Evolutionary conservation across 2,329 filamentous ascomycete species (phyloP).

Genomic region (Cladorrhinum sp.): DNA sequence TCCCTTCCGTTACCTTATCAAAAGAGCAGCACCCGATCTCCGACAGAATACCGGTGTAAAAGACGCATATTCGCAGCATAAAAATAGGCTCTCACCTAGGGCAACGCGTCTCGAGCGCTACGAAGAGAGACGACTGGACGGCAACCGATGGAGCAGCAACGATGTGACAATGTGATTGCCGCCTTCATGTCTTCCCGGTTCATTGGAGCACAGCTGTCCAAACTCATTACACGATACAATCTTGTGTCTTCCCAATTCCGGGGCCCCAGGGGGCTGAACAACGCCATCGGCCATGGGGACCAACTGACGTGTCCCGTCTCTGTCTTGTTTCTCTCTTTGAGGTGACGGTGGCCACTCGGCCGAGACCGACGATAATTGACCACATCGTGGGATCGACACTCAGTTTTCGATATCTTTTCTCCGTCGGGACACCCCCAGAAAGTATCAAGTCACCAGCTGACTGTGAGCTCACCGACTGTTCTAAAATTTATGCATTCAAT

Average conservation of each 20-base stretch:
- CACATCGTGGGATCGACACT: not conserved
- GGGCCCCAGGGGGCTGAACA: not conserved
- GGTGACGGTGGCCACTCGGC: not conserved
- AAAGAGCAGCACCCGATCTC: not conserved
- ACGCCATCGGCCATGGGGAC: not conserved
- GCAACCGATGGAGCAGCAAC: not conserved
- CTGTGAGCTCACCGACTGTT: conserved; percentile 4
- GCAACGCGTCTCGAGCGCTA: not conserved
- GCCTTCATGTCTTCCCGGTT: not conserved
- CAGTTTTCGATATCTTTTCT: not conserved
- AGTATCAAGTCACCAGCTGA: not conserved
- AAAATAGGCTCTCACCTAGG: not conserved
- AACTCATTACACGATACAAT: not conserved
- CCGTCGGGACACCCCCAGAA: not conserved
- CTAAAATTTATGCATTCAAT: conserved; percentile 4
- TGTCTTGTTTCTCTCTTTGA: not conserved
- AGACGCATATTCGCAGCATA: not conserved
- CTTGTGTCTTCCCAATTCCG: not conserved
- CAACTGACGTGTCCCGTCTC: not conserved
- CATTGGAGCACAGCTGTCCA: not conserved
- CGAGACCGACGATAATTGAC: not conserved
- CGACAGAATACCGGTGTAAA: not conserved
- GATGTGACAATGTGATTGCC: conserved; percentile 5
- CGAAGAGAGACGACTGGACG: not conserved
- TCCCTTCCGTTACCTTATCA: not conserved